Conservation (phyloP, 2,329 filamentous ascomycete genomes). For the Aspergillus caelatus region DNA sequence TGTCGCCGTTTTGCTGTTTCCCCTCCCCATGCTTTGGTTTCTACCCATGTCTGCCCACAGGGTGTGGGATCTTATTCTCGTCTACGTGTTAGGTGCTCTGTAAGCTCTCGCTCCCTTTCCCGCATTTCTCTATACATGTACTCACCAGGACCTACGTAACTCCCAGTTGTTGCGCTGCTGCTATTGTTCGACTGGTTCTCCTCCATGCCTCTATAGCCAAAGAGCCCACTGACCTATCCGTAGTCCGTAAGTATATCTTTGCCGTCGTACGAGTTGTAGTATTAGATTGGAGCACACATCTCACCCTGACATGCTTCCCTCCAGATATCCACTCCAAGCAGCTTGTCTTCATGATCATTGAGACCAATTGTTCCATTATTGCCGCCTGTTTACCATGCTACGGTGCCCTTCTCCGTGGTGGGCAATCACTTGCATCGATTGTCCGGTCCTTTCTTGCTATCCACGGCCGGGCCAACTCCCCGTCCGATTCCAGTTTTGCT, state of each 20-base stretch:
- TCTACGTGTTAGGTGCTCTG: background rate
- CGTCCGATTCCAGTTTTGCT: background rate
- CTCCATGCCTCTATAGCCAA: background rate
- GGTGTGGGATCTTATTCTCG: background rate
- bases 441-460: background rate
- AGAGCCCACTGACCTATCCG: background rate
- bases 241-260: background rate
- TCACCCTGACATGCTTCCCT: background rate
- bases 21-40: background rate
- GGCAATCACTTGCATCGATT: background rate
- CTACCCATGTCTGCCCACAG: background rate
- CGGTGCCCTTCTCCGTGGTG: background rate
- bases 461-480: background rate
- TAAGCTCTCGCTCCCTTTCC: background rate
- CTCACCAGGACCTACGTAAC: background rate
- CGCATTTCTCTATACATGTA: background rate
- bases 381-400: background rate
- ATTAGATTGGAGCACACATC: too few relatives aligned
- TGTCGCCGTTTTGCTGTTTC: background rate
- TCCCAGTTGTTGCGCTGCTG: background rate
- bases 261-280: too few relatives aligned
- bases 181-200: background rate
- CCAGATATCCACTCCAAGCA: background rate
- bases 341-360: background rate
- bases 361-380: background rate